These are phyloP conservation scores for Penicillium sp. DNA, from an alignment of 2,329 filamentous ascomycete species.

Conservation along the genomic window DNA sequence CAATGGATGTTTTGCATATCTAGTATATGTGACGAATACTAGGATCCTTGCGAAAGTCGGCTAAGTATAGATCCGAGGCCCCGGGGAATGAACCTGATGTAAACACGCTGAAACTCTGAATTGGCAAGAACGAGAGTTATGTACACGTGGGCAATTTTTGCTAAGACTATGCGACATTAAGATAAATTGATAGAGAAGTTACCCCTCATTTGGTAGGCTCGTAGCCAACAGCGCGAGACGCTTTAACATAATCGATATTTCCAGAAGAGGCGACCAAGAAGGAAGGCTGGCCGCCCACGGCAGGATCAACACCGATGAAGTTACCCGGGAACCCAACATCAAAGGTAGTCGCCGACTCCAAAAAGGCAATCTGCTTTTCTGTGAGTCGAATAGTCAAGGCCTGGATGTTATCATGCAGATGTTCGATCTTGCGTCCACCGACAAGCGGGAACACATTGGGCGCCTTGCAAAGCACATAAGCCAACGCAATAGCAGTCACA, in stretches of 20 bases:
- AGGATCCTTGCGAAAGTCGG: no score
- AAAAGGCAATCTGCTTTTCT: slow-evolving; percentile 64
- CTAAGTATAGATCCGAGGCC: no score
- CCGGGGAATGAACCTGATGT: no score
- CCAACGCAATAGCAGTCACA: slow-evolving; percentile 67
- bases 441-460: slow-evolving; percentile 75
- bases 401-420: slow-evolving; percentile 51
- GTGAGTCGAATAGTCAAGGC: slow-evolving; percentile 49
- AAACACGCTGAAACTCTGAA: no score
- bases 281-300: slow-evolving; percentile 19
- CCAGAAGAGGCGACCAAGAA: slow-evolving; percentile 12
- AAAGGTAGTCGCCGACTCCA: slow-evolving; percentile 64
- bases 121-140: no score
- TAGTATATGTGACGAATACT: no score
- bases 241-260: slow-evolving; percentile 22
- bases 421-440: slow-evolving; percentile 69
- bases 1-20: no score
- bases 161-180: no score
- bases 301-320: slow-evolving; percentile 51
- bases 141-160: no score
- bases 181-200: no score
- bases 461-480: slow-evolving; percentile 73
- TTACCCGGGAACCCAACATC: slow-evolving; percentile 68
- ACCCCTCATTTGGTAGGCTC: slow-evolving; percentile 7
- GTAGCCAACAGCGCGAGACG: slow-evolving; percentile 24